Evolutionary conservation across 106 monocot species (phyloP).

Genomic region (Platanthera guangdongensis): DNA sequence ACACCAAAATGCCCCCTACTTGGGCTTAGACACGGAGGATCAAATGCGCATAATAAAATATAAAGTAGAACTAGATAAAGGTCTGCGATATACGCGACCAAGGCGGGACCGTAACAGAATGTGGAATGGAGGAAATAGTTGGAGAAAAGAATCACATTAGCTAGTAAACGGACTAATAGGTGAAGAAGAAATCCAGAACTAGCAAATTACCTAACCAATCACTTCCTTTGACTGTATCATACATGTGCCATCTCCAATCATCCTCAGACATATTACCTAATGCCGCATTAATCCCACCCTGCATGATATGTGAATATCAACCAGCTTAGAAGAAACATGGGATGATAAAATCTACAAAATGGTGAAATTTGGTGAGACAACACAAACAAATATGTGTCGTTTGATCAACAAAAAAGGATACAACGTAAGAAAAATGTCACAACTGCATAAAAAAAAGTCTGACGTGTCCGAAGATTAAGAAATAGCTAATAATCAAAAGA

Average conservation of each 20-base stretch:
- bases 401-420: background rate
- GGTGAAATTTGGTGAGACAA: background rate
- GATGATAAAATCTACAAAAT: background rate
- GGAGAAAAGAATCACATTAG: background rate
- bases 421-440: background rate
- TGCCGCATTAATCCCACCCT: constrained; percentile 99
- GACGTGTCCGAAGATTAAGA: background rate
- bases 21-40: too few relatives aligned
- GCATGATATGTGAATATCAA: constrained; percentile 15
- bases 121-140: background rate
- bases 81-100: too few relatives aligned
- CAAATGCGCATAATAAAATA: too few relatives aligned
- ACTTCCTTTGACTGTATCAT: constrained; percentile 98
- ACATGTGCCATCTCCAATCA: constrained; percentile 99
- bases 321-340: background rate
- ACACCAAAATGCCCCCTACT: too few relatives aligned
- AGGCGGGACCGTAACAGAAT: too few relatives aligned
- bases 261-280: constrained; percentile 96
- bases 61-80: too few relatives aligned
- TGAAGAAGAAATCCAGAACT: background rate
- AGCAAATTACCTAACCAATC: constrained; percentile 78
- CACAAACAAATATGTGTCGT: background rate
- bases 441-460: background rate
- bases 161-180: background rate
- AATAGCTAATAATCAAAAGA: background rate